Evolutionary conservation across 2,329 filamentous ascomycete genomes (phyloP).

Genomic region (Aspergillus ustus): DNA sequence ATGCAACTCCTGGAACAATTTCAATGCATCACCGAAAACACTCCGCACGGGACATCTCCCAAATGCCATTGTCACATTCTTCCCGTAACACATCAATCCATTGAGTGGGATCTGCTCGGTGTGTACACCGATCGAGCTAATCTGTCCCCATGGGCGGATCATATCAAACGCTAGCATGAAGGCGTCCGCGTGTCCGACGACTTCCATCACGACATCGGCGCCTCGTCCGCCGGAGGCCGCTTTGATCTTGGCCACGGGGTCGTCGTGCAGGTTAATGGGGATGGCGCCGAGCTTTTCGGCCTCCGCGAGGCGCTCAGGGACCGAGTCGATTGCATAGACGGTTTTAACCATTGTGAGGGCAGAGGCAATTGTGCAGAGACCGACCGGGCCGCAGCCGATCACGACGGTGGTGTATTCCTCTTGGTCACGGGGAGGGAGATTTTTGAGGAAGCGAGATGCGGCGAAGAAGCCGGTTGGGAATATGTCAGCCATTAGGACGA

Average conservation of each 20-base stretch:
- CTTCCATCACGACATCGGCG: neutral
- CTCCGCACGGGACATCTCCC: neutral
- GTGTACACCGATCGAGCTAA: neutral
- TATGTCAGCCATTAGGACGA: conserved; percentile 4
- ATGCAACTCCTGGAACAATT: neutral
- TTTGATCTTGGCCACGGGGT: neutral
- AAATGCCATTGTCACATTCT: neutral
- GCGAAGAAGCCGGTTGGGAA: conserved; percentile 76
- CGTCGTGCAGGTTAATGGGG: neutral
- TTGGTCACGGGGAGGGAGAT: conserved; percentile 57
- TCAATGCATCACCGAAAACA: neutral
- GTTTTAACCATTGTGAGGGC: neutral
- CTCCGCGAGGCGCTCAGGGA: neutral
- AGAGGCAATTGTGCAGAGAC: conserved; percentile 73
- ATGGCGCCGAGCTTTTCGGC: neutral
- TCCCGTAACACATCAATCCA: neutral
- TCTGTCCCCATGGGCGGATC: neutral
- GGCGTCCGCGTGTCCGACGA: neutral
- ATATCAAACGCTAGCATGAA: neutral
- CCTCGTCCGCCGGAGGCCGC: neutral
- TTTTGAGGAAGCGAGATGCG: conserved; percentile 71
- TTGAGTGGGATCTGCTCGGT: neutral
- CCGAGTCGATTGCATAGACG: neutral
- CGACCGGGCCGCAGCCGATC: conserved; percentile 81
- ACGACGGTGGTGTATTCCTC: conserved; percentile 60